These are phyloP conservation scores for Phytophthora hibernalis DNA, from an alignment of 352 stramenopile species.

Conservation along the genomic window DNA sequence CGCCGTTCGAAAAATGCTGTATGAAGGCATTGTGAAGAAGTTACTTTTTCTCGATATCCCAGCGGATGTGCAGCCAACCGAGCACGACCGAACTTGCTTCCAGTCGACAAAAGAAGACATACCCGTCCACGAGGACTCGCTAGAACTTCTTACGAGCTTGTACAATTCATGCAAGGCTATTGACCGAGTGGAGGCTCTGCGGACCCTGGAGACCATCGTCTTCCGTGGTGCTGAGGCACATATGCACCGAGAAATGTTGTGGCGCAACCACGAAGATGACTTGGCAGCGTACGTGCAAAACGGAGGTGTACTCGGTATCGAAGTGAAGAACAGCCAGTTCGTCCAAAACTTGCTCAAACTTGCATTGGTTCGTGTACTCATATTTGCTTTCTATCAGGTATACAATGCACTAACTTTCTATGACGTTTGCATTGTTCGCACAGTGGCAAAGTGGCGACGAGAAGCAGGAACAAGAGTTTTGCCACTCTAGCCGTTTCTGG, in stretches of 20 bases:
- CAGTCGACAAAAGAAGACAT: slow-evolving; percentile 85
- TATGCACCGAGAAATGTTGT: slow-evolving; percentile 76
- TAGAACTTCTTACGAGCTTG: slow-evolving; percentile 65
- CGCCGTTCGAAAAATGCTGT: slow-evolving; percentile 83
- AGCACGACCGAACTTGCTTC: slow-evolving; percentile 89
- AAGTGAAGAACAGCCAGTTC: slow-evolving; percentile 66
- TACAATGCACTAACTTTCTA: slow-evolving; percentile 6
- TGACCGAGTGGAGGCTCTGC: slow-evolving; percentile 75
- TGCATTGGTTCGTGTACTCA: slow-evolving; percentile 49
- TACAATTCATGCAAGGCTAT: slow-evolving; percentile 66
- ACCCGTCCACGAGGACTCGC: slow-evolving; percentile 76
- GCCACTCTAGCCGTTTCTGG: slow-evolving; percentile 83
- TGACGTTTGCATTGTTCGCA: slow-evolving; percentile 9
- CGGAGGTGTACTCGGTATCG: slow-evolving; percentile 74
- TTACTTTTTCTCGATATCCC: slow-evolving; percentile 86
- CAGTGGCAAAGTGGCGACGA: slow-evolving; percentile 60
- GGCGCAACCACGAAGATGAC: slow-evolving; percentile 60
- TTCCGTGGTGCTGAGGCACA: slow-evolving; percentile 84
- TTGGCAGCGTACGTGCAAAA: slow-evolving; percentile 58
- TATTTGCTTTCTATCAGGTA: neutral
- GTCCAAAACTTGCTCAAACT: slow-evolving; percentile 68
- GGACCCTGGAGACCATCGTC: slow-evolving; percentile 78
- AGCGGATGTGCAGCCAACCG: slow-evolving; percentile 80
- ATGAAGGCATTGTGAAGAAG: slow-evolving; percentile 83
- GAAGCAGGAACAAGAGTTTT: slow-evolving; percentile 80